Conservation (phyloP, 768 basidiomycete species). For the Harrya chromipes region DNA sequence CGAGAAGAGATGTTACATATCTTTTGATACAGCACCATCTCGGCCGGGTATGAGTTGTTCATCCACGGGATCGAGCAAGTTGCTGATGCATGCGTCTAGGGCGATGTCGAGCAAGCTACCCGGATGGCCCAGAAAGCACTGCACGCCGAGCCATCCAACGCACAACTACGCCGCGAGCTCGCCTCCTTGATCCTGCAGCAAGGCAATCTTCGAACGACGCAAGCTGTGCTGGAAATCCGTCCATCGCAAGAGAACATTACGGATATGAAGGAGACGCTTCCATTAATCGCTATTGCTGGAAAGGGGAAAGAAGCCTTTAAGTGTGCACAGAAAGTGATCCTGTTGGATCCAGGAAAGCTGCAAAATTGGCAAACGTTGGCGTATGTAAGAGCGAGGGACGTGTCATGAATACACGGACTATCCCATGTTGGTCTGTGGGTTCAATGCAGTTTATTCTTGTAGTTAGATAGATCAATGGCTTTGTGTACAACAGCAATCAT, state of each 20-base stretch:
- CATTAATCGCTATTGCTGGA: constrained; percentile 49
- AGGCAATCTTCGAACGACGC: constrained; percentile 40
- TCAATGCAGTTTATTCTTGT: no score
- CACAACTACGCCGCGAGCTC: constrained; percentile 49
- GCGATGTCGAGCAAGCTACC: constrained; percentile 46
- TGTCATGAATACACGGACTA: constrained; percentile 20
- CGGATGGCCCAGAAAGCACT: constrained; percentile 56
- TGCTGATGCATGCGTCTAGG: constrained; percentile 34
- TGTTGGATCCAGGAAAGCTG: constrained; percentile 47
- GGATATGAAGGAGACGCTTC: constrained; percentile 40
- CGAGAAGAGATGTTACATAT: constrained; percentile 63
- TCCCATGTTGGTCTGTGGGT: no score
- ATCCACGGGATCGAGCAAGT: not conserved
- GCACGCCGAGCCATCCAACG: constrained; percentile 50
- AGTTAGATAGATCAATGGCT: not conserved
- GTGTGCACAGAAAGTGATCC: constrained; percentile 60
- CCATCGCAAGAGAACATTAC: constrained; percentile 32
- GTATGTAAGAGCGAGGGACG: constrained; percentile 41
- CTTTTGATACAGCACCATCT: constrained; percentile 72
- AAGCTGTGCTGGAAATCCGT: constrained; percentile 42
- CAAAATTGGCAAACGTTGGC: constrained; percentile 60
- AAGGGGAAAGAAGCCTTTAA: constrained; percentile 33
- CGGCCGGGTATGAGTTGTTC: constrained; percentile 50
- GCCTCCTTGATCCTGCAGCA: constrained; percentile 54
- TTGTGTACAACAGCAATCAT: not conserved